Conservation (phyloP, 2,329 filamentous ascomycete genomes). For the Cladophialophora yegresii region DNA sequence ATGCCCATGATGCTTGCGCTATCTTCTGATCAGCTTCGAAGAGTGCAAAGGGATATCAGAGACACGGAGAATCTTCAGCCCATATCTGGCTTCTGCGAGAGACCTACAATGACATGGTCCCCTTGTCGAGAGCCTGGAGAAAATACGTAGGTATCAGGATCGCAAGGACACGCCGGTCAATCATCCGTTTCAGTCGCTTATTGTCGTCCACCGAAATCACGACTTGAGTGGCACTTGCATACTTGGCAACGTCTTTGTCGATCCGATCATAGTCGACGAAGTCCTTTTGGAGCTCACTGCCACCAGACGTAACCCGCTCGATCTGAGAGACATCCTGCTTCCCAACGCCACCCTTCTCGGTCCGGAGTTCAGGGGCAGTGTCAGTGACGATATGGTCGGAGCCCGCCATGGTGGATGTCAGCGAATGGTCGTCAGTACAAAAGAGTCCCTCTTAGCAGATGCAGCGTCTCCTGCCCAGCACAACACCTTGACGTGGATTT, state of each 20-base stretch:
- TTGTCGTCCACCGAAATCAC: slow-evolving; percentile 63
- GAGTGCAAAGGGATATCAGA: not conserved
- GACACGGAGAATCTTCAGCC: not conserved
- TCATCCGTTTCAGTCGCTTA: slow-evolving; percentile 62
- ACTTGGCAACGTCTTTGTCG: slow-evolving; percentile 71
- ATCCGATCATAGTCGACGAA: slow-evolving; percentile 61
- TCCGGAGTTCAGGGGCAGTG: not conserved
- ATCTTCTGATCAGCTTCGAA: slow-evolving; percentile 29
- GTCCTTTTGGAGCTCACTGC: slow-evolving; percentile 52
- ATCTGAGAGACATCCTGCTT: not conserved
- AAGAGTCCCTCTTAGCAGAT: not conserved
- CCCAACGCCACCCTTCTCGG: not conserved
- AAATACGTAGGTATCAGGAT: slow-evolving; percentile 77
- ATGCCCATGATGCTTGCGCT: slow-evolving; percentile 47
- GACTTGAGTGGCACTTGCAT: slow-evolving; percentile 59
- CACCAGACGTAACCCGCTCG: slow-evolving; percentile 27
- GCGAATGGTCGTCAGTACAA: not conserved
- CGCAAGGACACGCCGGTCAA: slow-evolving; percentile 66
- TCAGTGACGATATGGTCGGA: not conserved
- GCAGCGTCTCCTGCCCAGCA: not conserved
- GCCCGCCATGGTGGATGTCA: not conserved
- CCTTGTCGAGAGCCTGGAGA: slow-evolving; percentile 56
- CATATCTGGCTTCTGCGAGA: not conserved
- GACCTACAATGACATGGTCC: slow-evolving; percentile 37
- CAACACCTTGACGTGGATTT: not conserved